Evolutionary conservation across 805 yeast genomes (phyloP).

Genomic region (Candida methanosorbosa): DNA sequence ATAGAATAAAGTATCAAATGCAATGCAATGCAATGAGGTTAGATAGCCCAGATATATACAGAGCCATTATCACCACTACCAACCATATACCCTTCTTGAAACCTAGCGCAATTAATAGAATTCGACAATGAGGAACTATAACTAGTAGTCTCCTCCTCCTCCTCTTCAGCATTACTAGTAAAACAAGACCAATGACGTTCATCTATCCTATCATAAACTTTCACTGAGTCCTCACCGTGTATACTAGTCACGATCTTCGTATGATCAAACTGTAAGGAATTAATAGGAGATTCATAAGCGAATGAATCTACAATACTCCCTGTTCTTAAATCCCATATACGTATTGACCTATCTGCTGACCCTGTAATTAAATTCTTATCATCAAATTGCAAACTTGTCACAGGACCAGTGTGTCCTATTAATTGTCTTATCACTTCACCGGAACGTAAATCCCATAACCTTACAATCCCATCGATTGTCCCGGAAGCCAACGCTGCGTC

Average conservation of each 20-base stretch:
- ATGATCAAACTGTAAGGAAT: conserved; percentile 50
- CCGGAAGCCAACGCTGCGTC: conserved; percentile 78
- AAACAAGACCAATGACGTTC: conserved; percentile 47
- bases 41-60: conserved; percentile 57
- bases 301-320: conserved; percentile 56
- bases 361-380: conserved; percentile 58
- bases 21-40: conserved; percentile 2
- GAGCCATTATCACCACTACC: conserved; percentile 57
- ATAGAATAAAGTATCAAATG: too few species aligned
- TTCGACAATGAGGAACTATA: too few species aligned
- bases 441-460: conserved; percentile 69
- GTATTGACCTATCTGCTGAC: conserved; percentile 49
- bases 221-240: conserved; percentile 38
- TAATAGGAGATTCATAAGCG: conserved; percentile 49
- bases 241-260: conserved; percentile 41
- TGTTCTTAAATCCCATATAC: conserved; percentile 68
- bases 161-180: not conserved
- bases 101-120: conserved; percentile 38
- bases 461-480: conserved; percentile 64
- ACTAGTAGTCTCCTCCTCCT: not conserved
- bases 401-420: conserved; percentile 62
- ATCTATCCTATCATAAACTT: conserved; percentile 48
- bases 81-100: conserved; percentile 56
- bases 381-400: conserved; percentile 62
- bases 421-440: conserved; percentile 57